phyloP scores from a whole-genome alignment of 2,329 filamentous ascomycete species.

The Fusarium devonianum region DNA sequence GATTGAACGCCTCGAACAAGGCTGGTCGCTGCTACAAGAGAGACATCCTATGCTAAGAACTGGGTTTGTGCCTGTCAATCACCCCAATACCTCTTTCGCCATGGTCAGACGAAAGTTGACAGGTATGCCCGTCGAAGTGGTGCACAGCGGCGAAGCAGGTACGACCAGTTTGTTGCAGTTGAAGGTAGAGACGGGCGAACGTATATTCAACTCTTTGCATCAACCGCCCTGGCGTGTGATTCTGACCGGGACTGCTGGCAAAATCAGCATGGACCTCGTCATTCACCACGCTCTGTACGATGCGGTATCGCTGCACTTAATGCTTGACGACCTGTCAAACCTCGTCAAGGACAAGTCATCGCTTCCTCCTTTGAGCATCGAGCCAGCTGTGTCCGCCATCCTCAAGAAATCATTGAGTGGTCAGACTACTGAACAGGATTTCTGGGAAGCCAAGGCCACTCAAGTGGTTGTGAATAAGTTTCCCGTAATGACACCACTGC shows the following conservation, averaged over 20 bases:
- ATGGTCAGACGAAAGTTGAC: slow-evolving; percentile 69
- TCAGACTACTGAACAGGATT: slow-evolving; percentile 52
- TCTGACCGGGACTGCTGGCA: slow-evolving; percentile 48
- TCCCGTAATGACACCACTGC: slow-evolving; percentile 74
- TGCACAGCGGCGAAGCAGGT: not conserved
- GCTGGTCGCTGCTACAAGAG: slow-evolving; percentile 65
- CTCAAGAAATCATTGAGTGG: slow-evolving; percentile 45
- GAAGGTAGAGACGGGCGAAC: slow-evolving; percentile 44
- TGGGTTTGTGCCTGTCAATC: slow-evolving; percentile 71
- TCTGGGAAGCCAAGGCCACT: slow-evolving; percentile 69
- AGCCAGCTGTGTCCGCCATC: slow-evolving; percentile 51
- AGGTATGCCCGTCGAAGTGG: slow-evolving; percentile 18
- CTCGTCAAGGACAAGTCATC: slow-evolving; percentile 37
- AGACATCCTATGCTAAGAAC: slow-evolving; percentile 77
- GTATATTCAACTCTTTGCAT: slow-evolving; percentile 55
- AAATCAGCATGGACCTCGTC: slow-evolving; percentile 52
- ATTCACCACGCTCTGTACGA: slow-evolving; percentile 89
- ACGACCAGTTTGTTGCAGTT: slow-evolving; percentile 48
- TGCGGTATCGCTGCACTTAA: slow-evolving; percentile 72
- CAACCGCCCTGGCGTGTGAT: slow-evolving; percentile 69
- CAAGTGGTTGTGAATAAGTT: slow-evolving; percentile 71
- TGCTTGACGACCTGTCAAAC: slow-evolving; percentile 66
- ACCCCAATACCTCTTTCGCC: slow-evolving; percentile 69
- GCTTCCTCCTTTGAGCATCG: slow-evolving; percentile 36
- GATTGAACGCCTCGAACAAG: slow-evolving; percentile 53